phyloP scores from a whole-genome alignment of 2,329 filamentous ascomycete genomes.

The Allantophomopsis lycopodina region DNA sequence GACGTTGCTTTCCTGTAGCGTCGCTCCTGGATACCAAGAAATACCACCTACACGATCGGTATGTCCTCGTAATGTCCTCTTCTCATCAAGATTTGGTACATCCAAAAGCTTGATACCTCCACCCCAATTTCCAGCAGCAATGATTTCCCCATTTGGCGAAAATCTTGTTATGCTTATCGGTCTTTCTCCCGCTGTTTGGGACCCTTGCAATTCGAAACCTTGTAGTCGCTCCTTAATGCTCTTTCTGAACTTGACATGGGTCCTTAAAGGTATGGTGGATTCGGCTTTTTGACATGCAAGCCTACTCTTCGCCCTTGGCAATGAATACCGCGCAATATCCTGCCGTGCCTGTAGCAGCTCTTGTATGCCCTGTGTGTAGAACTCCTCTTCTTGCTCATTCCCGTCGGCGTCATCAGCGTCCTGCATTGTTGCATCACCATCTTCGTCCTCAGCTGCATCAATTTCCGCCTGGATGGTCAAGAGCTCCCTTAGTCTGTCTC shows the following conservation, averaged over 20 bases:
- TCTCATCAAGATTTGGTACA: constrained; percentile 70
- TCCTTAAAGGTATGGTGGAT: constrained; percentile 69
- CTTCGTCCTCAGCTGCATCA: constrained; percentile 37
- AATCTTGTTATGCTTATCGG: constrained; percentile 88
- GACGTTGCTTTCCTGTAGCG: constrained; percentile 54
- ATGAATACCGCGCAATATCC: constrained; percentile 68
- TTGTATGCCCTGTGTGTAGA: constrained; percentile 74
- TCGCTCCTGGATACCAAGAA: constrained; percentile 78
- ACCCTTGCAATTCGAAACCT: constrained; percentile 82
- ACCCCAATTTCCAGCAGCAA: constrained; percentile 88
- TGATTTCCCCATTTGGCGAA: constrained; percentile 67
- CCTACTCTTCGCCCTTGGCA: constrained; percentile 69
- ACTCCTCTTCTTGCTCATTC: constrained; percentile 73
- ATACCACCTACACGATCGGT: constrained; percentile 82
- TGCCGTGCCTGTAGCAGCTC: constrained; percentile 64
- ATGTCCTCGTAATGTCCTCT: constrained; percentile 66
- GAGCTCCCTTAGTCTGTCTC: constrained; percentile 75
- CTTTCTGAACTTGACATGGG: constrained; percentile 87
- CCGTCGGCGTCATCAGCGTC: constrained; percentile 40
- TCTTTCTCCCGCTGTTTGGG: constrained; percentile 81
- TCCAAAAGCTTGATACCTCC: constrained; percentile 78
- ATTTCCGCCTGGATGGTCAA: constrained; percentile 61
- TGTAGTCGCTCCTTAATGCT: constrained; percentile 71
- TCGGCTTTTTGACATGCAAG: constrained; percentile 69
- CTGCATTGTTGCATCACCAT: constrained; percentile 44